Evolutionary conservation across 495 filamentous ascomycete species (phyloP), one percentile per base, ranked within the genome.

Genomic region (Letharia columbiana): DNA sequence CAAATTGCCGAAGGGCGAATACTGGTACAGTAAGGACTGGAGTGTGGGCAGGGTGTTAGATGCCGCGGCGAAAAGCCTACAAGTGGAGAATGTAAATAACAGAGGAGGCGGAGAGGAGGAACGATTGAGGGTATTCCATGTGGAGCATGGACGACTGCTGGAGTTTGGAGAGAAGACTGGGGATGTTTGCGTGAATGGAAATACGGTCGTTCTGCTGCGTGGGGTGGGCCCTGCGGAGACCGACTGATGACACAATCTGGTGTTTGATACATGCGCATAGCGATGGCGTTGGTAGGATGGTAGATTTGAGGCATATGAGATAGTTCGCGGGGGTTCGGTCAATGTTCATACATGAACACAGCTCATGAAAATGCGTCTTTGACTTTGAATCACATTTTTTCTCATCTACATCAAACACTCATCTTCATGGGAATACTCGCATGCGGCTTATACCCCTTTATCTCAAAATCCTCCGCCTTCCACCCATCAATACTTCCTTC

Each of bases 351-450:
- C 28, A 4, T 63, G 41, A 17, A 1, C 42, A 57, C 33, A 28
- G 28, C 33, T 52, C 57, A 31, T 39, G 40, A 28, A 28, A 13
- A 39, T 40, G 4, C 63, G 9, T 18, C n/a, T 54, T 3, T 49
- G 31, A 49, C 61, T 10, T 49, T n/a, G 1, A 5, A 17, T 37
- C 6, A 35, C 10, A 41, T 40, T 7, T 15, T 33, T 28, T n/a
- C 28, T 40, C 8, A 20, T 9, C 17, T 18, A 42, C 33, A 50
- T 78, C 81, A 96, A 42, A 98, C 92, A 71, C 88, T 92, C 94
- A 98, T 98, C 77, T 97, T 96, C 94, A 98, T 98, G 50, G 89
- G 81, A 74, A 97, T 96, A 12, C 79, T 82, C 80, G 91, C 91
- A 72, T 96, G 91, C 65, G 95, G 93, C 44, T 90, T 84, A 76